Evolutionary conservation across 208 protist genomes (phyloP).

Genomic region (Strigomonas culicis): DNA sequence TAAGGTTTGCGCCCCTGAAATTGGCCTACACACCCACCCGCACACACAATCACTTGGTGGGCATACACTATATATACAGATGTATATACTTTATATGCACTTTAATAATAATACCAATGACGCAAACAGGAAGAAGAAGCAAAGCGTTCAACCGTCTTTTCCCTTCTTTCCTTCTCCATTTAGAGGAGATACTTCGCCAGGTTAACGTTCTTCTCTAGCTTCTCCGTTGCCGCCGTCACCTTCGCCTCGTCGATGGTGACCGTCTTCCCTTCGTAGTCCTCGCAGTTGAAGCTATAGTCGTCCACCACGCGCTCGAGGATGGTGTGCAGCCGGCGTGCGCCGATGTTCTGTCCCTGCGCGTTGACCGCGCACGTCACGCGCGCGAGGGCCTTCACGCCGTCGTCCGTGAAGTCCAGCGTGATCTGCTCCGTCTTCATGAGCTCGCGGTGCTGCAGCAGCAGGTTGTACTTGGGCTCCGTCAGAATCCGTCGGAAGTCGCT

Average conservation of each 20-base stretch:
- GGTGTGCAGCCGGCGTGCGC: conserved; percentile 95
- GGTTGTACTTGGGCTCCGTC: conserved; percentile 95
- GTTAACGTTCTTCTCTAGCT: conserved; percentile 86
- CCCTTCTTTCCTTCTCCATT: conserved; percentile 1
- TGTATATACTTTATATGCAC: too few species aligned
- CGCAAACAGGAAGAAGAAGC: neutral
- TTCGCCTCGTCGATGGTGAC: conserved; percentile 61
- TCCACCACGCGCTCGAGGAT: conserved; percentile 95
- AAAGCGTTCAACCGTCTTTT: neutral
- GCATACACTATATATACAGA: too few species aligned
- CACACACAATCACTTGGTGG: too few species aligned
- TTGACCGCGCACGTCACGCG: conserved; percentile 91
- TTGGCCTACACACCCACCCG: too few species aligned
- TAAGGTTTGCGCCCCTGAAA: too few species aligned
- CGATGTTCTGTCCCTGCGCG: conserved; percentile 95
- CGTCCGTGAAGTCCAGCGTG: conserved; percentile 92
- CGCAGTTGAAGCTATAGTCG: conserved; percentile 91
- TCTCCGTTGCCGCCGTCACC: conserved; percentile 67
- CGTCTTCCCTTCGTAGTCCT: conserved; percentile 76
- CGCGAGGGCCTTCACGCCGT: conserved; percentile 90
- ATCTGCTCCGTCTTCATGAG: conserved; percentile 95
- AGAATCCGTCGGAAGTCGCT: conserved; percentile 95
- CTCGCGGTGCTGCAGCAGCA: conserved; percentile 90
- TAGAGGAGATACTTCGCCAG: conserved; percentile 90
- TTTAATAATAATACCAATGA: too few species aligned